phyloP scores from a whole-genome alignment of 1,284 basidiomycete genomes.

The Fomitiporia mediterranea region DNA sequence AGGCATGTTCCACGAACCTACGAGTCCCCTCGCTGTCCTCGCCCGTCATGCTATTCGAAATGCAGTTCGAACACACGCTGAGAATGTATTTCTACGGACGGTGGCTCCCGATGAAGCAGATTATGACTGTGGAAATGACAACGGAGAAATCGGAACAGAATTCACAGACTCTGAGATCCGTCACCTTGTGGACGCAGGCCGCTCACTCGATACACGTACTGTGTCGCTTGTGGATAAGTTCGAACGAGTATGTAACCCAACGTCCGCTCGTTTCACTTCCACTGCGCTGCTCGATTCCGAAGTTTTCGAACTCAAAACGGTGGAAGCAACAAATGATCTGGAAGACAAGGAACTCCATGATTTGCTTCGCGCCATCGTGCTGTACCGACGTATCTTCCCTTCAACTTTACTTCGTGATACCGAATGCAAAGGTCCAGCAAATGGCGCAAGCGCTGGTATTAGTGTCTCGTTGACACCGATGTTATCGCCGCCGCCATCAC shows the following conservation, averaged over 20 bases:
- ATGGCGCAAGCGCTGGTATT: neutral
- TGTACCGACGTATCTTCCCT: constrained; percentile 56
- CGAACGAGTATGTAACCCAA: constrained; percentile 42
- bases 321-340: constrained; percentile 25
- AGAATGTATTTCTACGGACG: constrained; percentile 46
- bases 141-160: constrained; percentile 33
- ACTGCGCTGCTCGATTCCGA: neutral
- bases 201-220: constrained; percentile 54
- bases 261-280: constrained; percentile 3
- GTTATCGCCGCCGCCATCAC: constrained; percentile 55
- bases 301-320: constrained; percentile 25
- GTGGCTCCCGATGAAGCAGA: constrained; percentile 35
- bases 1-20: neutral
- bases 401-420: constrained; percentile 29
- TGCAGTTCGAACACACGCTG: constrained; percentile 46
- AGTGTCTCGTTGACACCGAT: constrained; percentile 41
- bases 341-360: constrained; percentile 29
- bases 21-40: constrained; percentile 44
- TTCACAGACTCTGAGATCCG: constrained; percentile 36
- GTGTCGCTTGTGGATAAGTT: constrained; percentile 48
- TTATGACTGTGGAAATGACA: constrained; percentile 25
- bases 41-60: constrained; percentile 45
- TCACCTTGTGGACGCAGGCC: constrained; percentile 50
- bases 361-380: constrained; percentile 49
- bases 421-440: neutral